Conservation (phyloP, 495 filamentous ascomycete genomes). For the Podospora appendiculata region DNA sequence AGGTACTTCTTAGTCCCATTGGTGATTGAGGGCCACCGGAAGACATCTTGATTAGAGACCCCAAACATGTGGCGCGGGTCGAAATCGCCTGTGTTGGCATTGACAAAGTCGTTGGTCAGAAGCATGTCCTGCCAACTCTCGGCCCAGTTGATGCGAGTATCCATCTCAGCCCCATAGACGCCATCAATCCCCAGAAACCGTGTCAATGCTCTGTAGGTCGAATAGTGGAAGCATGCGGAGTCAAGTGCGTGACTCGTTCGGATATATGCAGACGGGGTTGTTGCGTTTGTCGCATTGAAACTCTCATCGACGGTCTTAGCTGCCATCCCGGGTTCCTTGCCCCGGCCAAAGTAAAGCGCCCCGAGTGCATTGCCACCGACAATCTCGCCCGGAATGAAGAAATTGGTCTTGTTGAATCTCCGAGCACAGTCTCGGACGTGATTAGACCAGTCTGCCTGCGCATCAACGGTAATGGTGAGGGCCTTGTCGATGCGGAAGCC, state of each 20-base stretch:
- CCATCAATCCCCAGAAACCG: conserved; percentile 58
- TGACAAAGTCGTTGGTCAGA: conserved; percentile 56
- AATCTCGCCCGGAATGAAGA: conserved; percentile 58
- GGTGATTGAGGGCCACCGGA: conserved; percentile 57
- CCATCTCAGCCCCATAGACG: conserved; percentile 48
- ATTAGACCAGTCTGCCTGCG: conserved; percentile 47
- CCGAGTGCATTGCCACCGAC: conserved; percentile 54
- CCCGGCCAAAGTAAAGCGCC: conserved; percentile 56
- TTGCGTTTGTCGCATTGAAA: conserved; percentile 53
- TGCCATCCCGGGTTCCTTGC: conserved; percentile 43
- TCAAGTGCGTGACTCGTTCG: conserved; percentile 43
- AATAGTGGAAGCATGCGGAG: conserved; percentile 60
- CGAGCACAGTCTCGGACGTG: conserved; percentile 47
- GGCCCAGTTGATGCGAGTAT: conserved; percentile 53
- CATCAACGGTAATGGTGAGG: conserved; percentile 53
- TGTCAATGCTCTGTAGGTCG: conserved; percentile 57
- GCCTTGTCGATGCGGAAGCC: conserved; percentile 63
- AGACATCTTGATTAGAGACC: conserved; percentile 61
- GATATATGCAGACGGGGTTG: conserved; percentile 35
- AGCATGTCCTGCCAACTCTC: conserved; percentile 56
- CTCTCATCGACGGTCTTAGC: conserved; percentile 34
- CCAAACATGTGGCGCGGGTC: conserved; percentile 69
- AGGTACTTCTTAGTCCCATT: conserved; percentile 54
- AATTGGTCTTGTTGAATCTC: conserved; percentile 51
- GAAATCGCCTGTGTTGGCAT: conserved; percentile 61